Percentiles rank a stretch among this genome's conserved stretches.
Evolutionary conservation across 768 basidiomycete species (phyloP).

Genomic region (Tubosaeta sp.): DNA sequence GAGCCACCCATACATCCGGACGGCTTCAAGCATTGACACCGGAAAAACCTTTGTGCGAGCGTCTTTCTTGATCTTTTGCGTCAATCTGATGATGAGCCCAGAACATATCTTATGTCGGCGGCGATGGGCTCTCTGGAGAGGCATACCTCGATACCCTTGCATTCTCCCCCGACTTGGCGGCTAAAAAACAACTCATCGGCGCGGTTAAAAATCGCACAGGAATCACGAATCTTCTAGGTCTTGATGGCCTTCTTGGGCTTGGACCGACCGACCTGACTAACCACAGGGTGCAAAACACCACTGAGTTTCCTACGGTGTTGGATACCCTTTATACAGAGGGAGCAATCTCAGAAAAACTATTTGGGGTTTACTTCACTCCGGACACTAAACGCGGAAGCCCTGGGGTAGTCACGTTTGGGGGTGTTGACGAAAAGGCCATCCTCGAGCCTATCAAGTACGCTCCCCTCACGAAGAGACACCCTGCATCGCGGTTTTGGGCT

Average conservation of each 20-base stretch:
- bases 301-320: constrained; percentile 28
- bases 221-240: not conserved
- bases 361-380: constrained; percentile 31
- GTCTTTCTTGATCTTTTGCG: not conserved
- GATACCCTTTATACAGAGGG: constrained; percentile 32
- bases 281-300: constrained; percentile 15
- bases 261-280: constrained; percentile 32
- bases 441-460: constrained; percentile 15
- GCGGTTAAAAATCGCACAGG: constrained; percentile 19
- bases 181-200: constrained; percentile 5
- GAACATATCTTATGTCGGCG: too few relatives aligned
- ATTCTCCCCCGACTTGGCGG: not conserved
- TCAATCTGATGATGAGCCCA: not conserved
- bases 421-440: constrained; percentile 9
- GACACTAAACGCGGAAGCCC: constrained; percentile 12
- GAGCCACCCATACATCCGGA: constrained; percentile 7
- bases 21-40: constrained; percentile 10
- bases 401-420: constrained; percentile 24
- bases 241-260: constrained; percentile 13
- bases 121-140: not conserved
- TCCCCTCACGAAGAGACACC: constrained; percentile 21
- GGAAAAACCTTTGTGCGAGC: not conserved
- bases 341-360: constrained; percentile 17
- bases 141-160: not conserved
- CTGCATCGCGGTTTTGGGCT: constrained; percentile 24